phyloP scores from a whole-genome alignment of 2,329 filamentous ascomycete species.

The Penicillium olsonii region DNA sequence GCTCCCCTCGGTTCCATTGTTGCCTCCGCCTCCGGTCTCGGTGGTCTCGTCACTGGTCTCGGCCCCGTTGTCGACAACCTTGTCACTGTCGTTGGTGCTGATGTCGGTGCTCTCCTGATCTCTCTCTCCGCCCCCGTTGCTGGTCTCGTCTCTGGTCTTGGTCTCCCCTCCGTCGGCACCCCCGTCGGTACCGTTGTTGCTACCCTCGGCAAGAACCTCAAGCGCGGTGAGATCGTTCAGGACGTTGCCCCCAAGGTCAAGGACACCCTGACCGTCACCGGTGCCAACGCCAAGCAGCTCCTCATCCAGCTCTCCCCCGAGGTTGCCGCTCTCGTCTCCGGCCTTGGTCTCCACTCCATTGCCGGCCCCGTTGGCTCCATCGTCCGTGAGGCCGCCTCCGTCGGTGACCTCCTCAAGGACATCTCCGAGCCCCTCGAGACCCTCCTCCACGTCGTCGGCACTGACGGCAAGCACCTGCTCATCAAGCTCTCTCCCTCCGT shows the following conservation, averaged over 20 bases:
- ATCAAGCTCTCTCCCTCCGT: conserved; percentile 35
- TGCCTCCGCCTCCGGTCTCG: conserved; percentile 27
- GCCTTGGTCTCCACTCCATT: conserved; percentile 30
- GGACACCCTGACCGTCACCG: conserved; percentile 12
- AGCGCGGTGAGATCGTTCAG: conserved; percentile 25
- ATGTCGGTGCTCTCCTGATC: conserved; percentile 33
- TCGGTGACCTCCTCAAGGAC: conserved; percentile 31
- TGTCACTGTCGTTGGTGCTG: conserved; percentile 33
- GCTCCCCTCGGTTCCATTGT: conserved; percentile 29
- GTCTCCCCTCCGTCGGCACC: conserved; percentile 30
- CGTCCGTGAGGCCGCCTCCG: conserved; percentile 27
- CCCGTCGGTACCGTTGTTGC: conserved; percentile 31
- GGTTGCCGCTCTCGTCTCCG: conserved; percentile 28
- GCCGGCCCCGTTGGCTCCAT: conserved; percentile 29
- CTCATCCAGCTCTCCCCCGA: conserved; percentile 22
- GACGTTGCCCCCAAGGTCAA: conserved; percentile 12
- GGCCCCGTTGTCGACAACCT: conserved; percentile 27
- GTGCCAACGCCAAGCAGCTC: conserved; percentile 12
- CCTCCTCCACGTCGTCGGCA: conserved; percentile 32
- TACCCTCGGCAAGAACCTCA: conserved; percentile 30
- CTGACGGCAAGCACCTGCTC: conserved; percentile 31
- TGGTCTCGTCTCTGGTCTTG: conserved; percentile 30
- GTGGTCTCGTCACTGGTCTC: conserved; percentile 29
- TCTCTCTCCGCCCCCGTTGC: conserved; percentile 30
- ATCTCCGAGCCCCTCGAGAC: conserved; percentile 24